Conservation (phyloP, 1,284 basidiomycete species). For the Acaromyces ingoldii region DNA sequence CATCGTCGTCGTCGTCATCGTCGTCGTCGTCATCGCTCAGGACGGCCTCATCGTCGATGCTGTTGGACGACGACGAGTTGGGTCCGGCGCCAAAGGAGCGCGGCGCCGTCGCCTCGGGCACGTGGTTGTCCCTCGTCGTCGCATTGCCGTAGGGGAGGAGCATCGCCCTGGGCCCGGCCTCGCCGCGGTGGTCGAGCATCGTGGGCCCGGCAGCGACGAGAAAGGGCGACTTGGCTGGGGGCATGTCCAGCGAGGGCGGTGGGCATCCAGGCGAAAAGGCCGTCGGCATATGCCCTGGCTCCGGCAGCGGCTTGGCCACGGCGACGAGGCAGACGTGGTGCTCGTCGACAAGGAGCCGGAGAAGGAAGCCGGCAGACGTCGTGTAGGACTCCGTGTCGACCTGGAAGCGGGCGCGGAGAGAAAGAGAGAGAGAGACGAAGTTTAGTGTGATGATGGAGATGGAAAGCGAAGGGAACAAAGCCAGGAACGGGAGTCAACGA, state of each 20-base stretch:
- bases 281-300: constrained; percentile 19
- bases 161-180: too few relatives aligned
- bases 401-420: constrained; percentile 2
- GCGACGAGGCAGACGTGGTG: constrained; percentile 42
- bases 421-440: not conserved
- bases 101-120: not conserved
- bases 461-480: too few relatives aligned
- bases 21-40: not conserved
- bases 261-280: not conserved
- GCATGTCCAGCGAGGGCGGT: constrained; percentile 12
- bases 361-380: constrained; percentile 35
- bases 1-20: not conserved
- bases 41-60: not conserved
- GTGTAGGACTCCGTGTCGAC: constrained; percentile 36
- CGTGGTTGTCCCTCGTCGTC: not conserved
- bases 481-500: too few relatives aligned
- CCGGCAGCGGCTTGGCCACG: constrained; percentile 37
- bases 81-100: constrained; percentile 2
- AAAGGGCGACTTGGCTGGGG: not conserved
- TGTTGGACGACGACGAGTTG: not conserved
- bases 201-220: constrained; percentile 7
- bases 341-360: constrained; percentile 43
- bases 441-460: not conserved
- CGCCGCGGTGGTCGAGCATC: not conserved
- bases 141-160: not conserved